Percentiles rank a stretch among this genome's conserved stretches.
These are phyloP conservation scores for Saitozyma podzolica DNA, from an alignment of 768 basidiomycete genomes.

Conservation along the genomic window DNA sequence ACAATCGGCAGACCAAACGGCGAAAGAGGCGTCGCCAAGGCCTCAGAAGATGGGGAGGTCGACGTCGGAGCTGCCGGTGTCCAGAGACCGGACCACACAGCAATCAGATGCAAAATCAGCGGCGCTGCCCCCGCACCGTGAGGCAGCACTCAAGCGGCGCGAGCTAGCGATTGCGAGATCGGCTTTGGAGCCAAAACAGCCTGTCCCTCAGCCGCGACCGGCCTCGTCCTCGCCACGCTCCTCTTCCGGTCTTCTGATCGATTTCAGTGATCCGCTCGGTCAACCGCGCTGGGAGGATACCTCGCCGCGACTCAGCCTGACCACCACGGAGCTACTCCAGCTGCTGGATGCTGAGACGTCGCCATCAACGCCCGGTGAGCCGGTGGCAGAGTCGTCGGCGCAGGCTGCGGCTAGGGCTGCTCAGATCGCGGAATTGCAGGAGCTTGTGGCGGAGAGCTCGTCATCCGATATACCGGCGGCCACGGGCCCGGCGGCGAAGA, in stretches of 20 bases:
- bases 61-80: too few species aligned
- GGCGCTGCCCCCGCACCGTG: constrained; percentile 31
- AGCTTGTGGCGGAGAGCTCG: not conserved
- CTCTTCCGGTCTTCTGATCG: too few species aligned
- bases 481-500: constrained; percentile 1
- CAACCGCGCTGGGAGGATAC: too few species aligned
- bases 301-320: not conserved
- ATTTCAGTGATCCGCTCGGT: too few species aligned
- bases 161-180: constrained; percentile 12
- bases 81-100: too few species aligned
- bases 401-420: constrained; percentile 22
- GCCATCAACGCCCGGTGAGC: not conserved
- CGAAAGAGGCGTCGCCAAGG: too few species aligned
- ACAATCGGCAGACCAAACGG: too few species aligned
- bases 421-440: too few species aligned
- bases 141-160: constrained; percentile 38
- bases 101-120: not conserved
- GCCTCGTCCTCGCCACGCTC: too few species aligned
- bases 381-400: constrained; percentile 27
- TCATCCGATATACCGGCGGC: not conserved
- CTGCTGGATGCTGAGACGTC: not conserved
- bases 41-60: too few species aligned
- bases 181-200: too few species aligned
- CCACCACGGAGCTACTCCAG: not conserved
- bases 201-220: too few species aligned